Percentiles rank a stretch among this genome's conserved stretches.
Conservation (phyloP, 257 asterid genomes). For the Solanum okadae region DNA sequence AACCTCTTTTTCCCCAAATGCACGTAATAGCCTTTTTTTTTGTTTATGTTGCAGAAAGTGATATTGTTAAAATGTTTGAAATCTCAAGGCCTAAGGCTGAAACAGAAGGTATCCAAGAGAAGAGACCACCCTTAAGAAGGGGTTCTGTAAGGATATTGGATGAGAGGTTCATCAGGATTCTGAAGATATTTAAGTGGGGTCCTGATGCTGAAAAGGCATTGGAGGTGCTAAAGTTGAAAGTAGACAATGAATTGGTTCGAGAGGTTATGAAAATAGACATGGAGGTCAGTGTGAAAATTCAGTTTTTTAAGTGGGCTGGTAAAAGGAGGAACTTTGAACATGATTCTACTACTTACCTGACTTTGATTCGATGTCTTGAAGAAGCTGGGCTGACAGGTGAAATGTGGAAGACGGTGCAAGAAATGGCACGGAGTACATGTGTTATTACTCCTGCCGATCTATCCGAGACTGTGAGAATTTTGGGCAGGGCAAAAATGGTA, state of each 20-base stretch:
- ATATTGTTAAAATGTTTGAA: conserved; percentile 75
- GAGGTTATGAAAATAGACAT: conserved; percentile 72
- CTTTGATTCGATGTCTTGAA: conserved; percentile 60
- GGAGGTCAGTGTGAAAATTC: conserved; percentile 67
- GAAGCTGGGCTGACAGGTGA: conserved; percentile 58
- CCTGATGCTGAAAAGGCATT: conserved; percentile 86
- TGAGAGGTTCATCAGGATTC: conserved; percentile 75
- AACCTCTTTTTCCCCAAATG: neutral
- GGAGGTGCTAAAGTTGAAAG: conserved; percentile 64
- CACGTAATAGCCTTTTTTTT: neutral
- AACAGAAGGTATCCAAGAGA: conserved; percentile 13
- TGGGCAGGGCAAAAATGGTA: conserved; percentile 79
- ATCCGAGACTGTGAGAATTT: conserved; percentile 46
- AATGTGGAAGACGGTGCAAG: conserved; percentile 73
- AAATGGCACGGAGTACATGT: conserved; percentile 60
- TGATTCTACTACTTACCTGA: conserved; percentile 60
- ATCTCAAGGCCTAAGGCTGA: conserved; percentile 48
- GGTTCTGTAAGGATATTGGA: conserved; percentile 46
- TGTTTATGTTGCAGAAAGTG: conserved; percentile 46
- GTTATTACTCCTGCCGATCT: conserved; percentile 48
- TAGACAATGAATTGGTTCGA: conserved; percentile 64
- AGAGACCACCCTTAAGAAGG: conserved; percentile 5
- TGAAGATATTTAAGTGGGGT: conserved; percentile 95
- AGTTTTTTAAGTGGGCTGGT: conserved; percentile 86
- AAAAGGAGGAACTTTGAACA: conserved; percentile 78